Base-by-base conservation (phyloP, 768 basidiomycete genomes). In the Tylopilus sp. region DNA sequence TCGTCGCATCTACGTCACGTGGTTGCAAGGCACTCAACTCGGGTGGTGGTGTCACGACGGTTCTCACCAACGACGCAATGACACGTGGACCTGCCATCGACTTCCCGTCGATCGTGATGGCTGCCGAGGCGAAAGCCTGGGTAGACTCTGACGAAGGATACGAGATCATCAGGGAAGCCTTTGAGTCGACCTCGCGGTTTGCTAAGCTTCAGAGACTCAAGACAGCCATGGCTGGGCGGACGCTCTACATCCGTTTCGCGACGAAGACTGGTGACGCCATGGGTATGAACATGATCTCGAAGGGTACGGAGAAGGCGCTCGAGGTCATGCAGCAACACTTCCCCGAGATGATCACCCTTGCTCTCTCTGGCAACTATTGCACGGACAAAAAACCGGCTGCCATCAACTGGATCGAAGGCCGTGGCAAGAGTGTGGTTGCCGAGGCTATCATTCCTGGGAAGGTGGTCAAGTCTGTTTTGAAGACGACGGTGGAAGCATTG, bases 281-380 rank as follows among this genome's bases (percentile, higher is more conserved):
- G 96, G 97, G 97, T 17, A 99, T 99, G 97, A 99, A 99, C 78
- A 99, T 98, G 97, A 97, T 98, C 66, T 91, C 89, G 10, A 99
- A 99, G 74, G 97, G 95, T 3, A 94, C 93, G 11, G 97, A 98
- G 76, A 90, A 89, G 72, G 94, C 94, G 21, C 80, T 99, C 13
- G 92, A 88, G 63, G 80, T 78, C 21, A 78, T 92, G 80, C 78
- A 80, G 60, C 76, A 77, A 45, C 71, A 85, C 63, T 99, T 92
- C 77, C 96, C 96, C 4, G 85, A 87, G 55, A 98, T 98, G 95
- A 71, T 84, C 50, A 84, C 93, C 37, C 80, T 97, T 30, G 90
- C 96, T 10, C 80, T 99, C 16, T 92, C 88, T 6, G 97, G 96
- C 41, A 99, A 99, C 71, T 99, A 98, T 70, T 98, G 97, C 76